Evolutionary conservation across 1,284 basidiomycete species (phyloP), one percentile per base, ranked within the genome.

Genomic region (Cryptococcus sp.): DNA sequence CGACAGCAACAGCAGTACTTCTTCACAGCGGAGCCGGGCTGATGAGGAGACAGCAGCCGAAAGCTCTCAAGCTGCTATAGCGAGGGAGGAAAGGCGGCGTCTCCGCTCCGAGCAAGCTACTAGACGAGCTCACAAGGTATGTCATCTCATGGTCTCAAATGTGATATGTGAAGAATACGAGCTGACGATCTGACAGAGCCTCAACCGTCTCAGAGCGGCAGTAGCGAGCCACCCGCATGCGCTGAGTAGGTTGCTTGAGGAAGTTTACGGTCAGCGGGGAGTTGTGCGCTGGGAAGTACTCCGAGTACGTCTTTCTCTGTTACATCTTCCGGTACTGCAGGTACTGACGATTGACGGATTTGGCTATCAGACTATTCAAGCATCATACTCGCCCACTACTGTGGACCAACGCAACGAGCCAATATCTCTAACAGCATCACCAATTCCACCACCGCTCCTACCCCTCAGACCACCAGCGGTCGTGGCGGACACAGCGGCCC

Each of bases 211-310:
- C 1, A 62, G 67, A 6, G 68, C 70, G 11, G 75, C 75, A 0
- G 70, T 71, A 3, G 70, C 69, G 6, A 68, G 63, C 54, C 70
- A 76, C 50, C 70, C 71, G 0, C 74, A 77, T 59, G 73, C 73
- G 1, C 53, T 76, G 17, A 19, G 19, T 20, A 59, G 75, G 17
- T 52, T 76, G 13, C 45, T 75, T 3, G 61, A 66, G 25, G 62
- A 66, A 20, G 51, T 52, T 0, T 75, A 72, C 48, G 70, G 63
- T 0, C 66, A 60, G 20, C 57, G 63, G 47, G 69, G 68, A 5
- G 20, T 46, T 11, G 42, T 54, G 0, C 47, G 69, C 35, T 69
- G 66, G 60, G 55, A 61, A 17, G 45, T 68, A 25, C 55, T 76
- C 43, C 61, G 62, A 41, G 71, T 73, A 45, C 46, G 61, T 61